Evolutionary conservation across 2,329 filamentous ascomycete genomes (phyloP).

Genomic region (Aspergillus ruber): DNA sequence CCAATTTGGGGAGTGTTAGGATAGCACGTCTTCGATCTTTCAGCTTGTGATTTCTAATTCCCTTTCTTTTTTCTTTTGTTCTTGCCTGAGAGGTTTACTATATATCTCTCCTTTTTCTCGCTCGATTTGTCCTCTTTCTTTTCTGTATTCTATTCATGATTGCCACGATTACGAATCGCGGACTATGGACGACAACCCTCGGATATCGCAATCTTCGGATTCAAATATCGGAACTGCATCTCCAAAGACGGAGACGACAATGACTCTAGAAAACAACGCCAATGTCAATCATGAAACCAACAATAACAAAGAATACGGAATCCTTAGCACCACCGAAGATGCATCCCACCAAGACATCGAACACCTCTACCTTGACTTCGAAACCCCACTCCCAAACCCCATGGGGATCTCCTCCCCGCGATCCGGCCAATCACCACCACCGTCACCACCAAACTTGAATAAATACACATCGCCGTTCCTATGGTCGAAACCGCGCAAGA

Average conservation of each 20-base stretch:
- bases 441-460: conserved; percentile 57
- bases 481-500: conserved; percentile 64
- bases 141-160: neutral
- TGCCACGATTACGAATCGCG: neutral
- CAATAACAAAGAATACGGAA: too few relatives aligned
- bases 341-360: conserved; percentile 29
- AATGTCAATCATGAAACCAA: neutral
- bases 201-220: neutral
- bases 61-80: neutral
- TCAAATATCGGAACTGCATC: neutral
- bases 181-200: neutral
- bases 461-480: conserved; percentile 62
- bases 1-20: too few relatives aligned
- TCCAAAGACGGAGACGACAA: neutral
- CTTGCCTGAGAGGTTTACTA: neutral
- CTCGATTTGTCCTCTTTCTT: neutral
- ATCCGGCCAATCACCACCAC: conserved; percentile 30
- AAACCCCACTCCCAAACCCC: conserved; percentile 48
- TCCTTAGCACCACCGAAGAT: neutral
- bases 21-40: too few relatives aligned
- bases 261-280: neutral
- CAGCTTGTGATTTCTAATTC: neutral
- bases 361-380: conserved; percentile 55
- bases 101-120: too few relatives aligned
- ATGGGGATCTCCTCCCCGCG: conserved; percentile 18